These are phyloP conservation scores for Biscogniauxia mediterranea DNA, from an alignment of 2,329 filamentous ascomycete species.

Conservation along the genomic window DNA sequence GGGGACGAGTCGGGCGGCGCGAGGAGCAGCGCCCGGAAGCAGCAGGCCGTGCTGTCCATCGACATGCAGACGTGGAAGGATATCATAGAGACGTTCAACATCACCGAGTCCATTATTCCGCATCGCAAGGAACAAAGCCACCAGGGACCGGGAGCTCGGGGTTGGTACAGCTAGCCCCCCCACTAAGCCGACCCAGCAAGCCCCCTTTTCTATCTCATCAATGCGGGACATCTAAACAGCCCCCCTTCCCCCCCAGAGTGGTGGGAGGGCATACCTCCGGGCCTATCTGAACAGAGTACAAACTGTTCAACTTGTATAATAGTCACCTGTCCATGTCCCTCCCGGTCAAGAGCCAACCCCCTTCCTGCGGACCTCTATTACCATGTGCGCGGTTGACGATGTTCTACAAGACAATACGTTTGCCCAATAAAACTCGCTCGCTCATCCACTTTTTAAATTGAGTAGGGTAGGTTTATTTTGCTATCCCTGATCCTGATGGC, in stretches of 20 bases:
- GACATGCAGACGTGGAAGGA: slow-evolving; percentile 83
- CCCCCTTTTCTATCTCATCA: not conserved
- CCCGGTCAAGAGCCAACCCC: not conserved
- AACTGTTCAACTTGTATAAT: not conserved
- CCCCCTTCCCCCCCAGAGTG: not conserved
- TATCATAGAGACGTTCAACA: slow-evolving; percentile 72
- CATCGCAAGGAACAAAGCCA: slow-evolving; percentile 64
- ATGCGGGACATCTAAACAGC: not conserved
- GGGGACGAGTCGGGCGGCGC: slow-evolving; percentile 38
- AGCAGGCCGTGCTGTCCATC: slow-evolving; percentile 85
- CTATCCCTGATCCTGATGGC: too few species aligned
- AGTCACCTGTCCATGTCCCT: not conserved
- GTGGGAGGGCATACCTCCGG: not conserved
- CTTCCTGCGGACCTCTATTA: not conserved
- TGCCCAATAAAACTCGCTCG: too few species aligned
- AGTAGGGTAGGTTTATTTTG: too few species aligned
- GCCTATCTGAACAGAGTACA: not conserved
- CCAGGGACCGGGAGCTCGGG: slow-evolving; percentile 52
- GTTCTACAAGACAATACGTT: not conserved
- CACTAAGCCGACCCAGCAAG: too few species aligned
- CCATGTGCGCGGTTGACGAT: not conserved
- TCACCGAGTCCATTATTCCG: slow-evolving; percentile 80
- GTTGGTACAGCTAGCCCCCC: slow-evolving; percentile 61
- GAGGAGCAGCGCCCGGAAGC: slow-evolving; percentile 59
- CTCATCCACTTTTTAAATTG: too few species aligned